Conservation (phyloP, 2,329 filamentous ascomycete species). For the Magnaporthiopsis rhizophila region DNA sequence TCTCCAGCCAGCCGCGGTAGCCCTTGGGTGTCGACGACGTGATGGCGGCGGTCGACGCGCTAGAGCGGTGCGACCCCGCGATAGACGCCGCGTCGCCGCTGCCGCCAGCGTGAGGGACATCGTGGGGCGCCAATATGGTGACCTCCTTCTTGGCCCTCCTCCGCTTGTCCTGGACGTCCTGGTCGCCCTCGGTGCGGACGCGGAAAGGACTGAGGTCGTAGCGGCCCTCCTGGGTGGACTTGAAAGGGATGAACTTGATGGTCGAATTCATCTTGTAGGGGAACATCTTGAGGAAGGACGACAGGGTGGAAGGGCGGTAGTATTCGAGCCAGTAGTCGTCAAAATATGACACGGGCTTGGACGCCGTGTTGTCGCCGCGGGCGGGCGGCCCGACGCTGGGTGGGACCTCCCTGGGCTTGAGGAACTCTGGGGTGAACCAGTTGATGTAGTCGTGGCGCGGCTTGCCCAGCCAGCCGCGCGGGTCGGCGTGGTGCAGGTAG, state of each 20-base stretch:
- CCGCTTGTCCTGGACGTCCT: constrained; percentile 51
- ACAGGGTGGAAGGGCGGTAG: constrained; percentile 80
- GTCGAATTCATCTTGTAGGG: constrained; percentile 88
- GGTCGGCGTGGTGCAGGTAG: constrained; percentile 86
- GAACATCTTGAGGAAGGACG: constrained; percentile 87
- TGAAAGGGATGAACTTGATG: constrained; percentile 72
- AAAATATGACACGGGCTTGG: constrained; percentile 50
- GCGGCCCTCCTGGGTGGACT: constrained; percentile 61
- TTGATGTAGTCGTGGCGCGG: constrained; percentile 64
- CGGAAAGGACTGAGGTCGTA: constrained; percentile 87
- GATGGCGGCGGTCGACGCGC: background rate
- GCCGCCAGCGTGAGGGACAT: constrained; percentile 25
- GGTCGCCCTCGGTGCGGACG: constrained; percentile 54
- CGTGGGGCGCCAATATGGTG: constrained; percentile 56
- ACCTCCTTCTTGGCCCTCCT: constrained; percentile 53
- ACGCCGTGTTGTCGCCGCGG: background rate
- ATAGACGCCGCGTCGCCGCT: constrained; percentile 31
- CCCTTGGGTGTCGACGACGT: background rate
- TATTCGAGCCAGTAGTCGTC: constrained; percentile 99
- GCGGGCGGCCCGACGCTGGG: constrained; percentile 41
- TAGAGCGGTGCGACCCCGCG: constrained; percentile 8
- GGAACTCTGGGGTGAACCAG: constrained; percentile 73
- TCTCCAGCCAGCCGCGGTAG: constrained; percentile 12
- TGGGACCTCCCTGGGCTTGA: constrained; percentile 57
- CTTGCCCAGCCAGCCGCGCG: constrained; percentile 57